Evolutionary conservation across 352 stramenopile species (phyloP), one percentile per base, ranked within the genome.

Genomic region (Phytophthora pseudosyringae): DNA sequence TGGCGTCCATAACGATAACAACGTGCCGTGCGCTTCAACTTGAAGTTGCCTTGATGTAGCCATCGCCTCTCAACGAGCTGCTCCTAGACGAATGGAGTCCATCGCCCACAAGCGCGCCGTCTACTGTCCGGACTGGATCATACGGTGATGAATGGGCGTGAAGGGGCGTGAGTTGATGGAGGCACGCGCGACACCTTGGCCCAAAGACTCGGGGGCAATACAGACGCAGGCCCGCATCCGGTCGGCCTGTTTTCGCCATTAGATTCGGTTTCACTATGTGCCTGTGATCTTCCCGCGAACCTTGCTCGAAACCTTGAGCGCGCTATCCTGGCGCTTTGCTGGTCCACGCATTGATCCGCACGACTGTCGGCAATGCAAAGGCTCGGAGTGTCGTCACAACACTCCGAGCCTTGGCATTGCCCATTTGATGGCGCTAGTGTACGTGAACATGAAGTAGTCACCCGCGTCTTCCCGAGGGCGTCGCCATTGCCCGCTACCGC

Each of bases 1-100:
- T 50, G 28, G 40, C 31, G 25, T 32, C 25, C 16, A 48, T 29
- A 15, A 3, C 0, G 29, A 59, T 11, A 57, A 49, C 28, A 39
- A 44, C 36, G 8, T 50, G 40, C 18, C 36, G n/a, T 49, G 21
- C 62, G 36, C 63, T 66, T 67, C 56, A 59, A 66, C 35, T 67
- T 71, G 63, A 71, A 71, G 48, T 68, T 71, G 32, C 43, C 39
- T 47, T 59, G 29, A 45, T 47, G 32, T 44, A 44, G 39, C 40
- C 49, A 60, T 33, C 10, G 7, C 41, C 7, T 21, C 13, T 43
- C n/a, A 44, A 44, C 3, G 7, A 3, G n/a, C 5, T 1, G 39
- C 31, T 11, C 31, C 7, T 11, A 3, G 31, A 11, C 31, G 31
- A 35, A 1, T 2, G n/a, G n/a, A 21, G 1, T 21, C 21, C 31